phyloP scores from a whole-genome alignment of 2,329 filamentous ascomycete genomes.

The Huntiella omanensis region DNA sequence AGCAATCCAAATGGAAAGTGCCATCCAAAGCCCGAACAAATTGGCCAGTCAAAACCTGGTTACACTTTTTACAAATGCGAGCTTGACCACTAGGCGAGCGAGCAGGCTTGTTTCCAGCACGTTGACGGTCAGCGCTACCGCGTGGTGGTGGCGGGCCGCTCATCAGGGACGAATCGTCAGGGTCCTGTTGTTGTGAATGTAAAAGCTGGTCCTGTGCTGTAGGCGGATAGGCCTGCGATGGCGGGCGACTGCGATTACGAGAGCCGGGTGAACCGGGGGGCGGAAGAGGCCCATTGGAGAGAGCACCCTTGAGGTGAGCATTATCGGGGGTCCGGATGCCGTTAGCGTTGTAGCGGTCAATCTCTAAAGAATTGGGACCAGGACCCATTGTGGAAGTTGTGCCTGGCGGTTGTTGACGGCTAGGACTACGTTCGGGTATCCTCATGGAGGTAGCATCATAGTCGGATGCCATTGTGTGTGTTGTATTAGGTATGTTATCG shows the following conservation, averaged over 20 bases:
- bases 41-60: slow-evolving; percentile 73
- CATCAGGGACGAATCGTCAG: slow-evolving; percentile 1
- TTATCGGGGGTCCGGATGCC: slow-evolving; percentile 9
- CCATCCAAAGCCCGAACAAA: slow-evolving; percentile 87
- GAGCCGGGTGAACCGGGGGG: slow-evolving; percentile 4
- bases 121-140: slow-evolving; percentile 9
- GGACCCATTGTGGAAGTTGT: slow-evolving; percentile 1
- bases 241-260: slow-evolving; percentile 8
- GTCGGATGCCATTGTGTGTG: slow-evolving; percentile 9
- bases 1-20: slow-evolving; percentile 94
- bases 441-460: slow-evolving; percentile 10
- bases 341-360: slow-evolving; percentile 6
- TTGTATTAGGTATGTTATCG: not conserved
- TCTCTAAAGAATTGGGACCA: slow-evolving; percentile 5
- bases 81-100: slow-evolving; percentile 39
- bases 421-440: slow-evolving; percentile 10
- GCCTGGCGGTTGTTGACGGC: slow-evolving; percentile 5
- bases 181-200: slow-evolving; percentile 3
- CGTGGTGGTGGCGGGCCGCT: not conserved
- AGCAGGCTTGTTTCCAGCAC: slow-evolving; percentile 20
- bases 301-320: slow-evolving; percentile 4
- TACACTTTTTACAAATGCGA: slow-evolving; percentile 70
- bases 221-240: slow-evolving; percentile 3
- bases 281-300: slow-evolving; percentile 1
- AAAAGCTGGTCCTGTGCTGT: slow-evolving; percentile 3